A percentile compares a stretch with the other conserved stretches of the same genome.
Conservation (phyloP, 495 filamentous ascomycete species). For the Coniosporium apollinis region DNA sequence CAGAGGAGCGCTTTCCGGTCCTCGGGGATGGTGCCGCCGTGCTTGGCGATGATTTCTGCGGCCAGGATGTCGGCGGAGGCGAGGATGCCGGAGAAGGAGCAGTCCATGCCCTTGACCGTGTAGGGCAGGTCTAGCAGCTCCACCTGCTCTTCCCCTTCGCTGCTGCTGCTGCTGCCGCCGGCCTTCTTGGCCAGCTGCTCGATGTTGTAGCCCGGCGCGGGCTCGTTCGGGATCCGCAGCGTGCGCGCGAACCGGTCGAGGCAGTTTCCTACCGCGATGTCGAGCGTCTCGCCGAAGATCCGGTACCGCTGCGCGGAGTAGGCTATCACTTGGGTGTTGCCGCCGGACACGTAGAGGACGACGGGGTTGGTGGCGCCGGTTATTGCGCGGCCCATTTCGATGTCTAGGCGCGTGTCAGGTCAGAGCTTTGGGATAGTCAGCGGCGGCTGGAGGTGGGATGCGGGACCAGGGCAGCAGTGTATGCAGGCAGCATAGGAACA, state of each 20-base stretch:
- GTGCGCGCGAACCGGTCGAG: constrained; percentile 90
- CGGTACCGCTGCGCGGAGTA: constrained; percentile 88
- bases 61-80: constrained; percentile 67
- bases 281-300: constrained; percentile 93
- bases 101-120: constrained; percentile 96
- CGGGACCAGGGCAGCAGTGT: neutral
- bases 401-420: too few relatives aligned
- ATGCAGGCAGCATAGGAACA: neutral
- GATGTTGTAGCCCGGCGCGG: constrained; percentile 93
- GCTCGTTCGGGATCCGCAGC: constrained; percentile 82
- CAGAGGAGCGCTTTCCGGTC: too few relatives aligned
- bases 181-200: constrained; percentile 82
- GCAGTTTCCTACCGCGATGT: constrained; percentile 96
- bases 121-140: constrained; percentile 80
- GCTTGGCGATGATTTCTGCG: constrained; percentile 14
- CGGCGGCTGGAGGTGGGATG: neutral
- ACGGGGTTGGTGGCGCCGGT: constrained; percentile 85
- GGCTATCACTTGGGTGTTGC: constrained; percentile 96
- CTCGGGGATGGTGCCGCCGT: constrained; percentile 33
- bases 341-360: constrained; percentile 88
- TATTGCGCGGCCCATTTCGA: constrained; percentile 94
- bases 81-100: constrained; percentile 82
- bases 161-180: too few relatives aligned
- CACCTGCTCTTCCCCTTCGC: too few relatives aligned
- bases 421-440: too few relatives aligned